Evolutionary conservation across 176 grass and related monocot genomes (phyloP), one percentile per base, ranked within the genome.

Genomic region (Puccinellia tenuiflora): DNA sequence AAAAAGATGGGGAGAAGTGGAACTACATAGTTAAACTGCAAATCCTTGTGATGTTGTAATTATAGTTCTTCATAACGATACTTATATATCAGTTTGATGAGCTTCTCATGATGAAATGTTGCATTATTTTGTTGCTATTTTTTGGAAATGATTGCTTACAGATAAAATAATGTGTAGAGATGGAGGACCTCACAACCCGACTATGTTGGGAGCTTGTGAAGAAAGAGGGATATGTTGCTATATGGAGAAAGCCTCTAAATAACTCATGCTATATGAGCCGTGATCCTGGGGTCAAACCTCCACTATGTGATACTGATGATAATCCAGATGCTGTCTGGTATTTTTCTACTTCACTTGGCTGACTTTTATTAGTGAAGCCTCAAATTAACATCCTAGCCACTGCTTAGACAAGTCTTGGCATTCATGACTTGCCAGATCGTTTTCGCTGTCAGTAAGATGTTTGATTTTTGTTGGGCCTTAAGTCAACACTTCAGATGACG

Each of bases 191-290:
- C 72, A 91, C 96, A 45, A n/a, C 71, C 48, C 61, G 90, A 42
- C 76, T 98, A 47, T 93, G 91, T 86, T 97, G 94, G 94, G 89
- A 93, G 79, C 86, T 97, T 85, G 87, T 97, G 76, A 97, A 93
- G 84, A 97, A 97, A 88, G 94, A 97, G 51, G 94, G 94, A 84
- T 93, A 93, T 73, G 80, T 97, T 90, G 91, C 94, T 81, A 90
- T 97, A 81, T 97, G 94, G 94, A 93, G 75, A 85, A 97, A 97
- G 46, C 91, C 94, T 86, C 45, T 90, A 71, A 91, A 97, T 83
- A 97, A 88, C 47, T 68, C 84, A 31, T 93, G 91, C 80, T 97
- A 93, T 81, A 86, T 88, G 45, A 93, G 76, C 42, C 94, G 89
- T 77, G 76, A 73, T 48, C 71, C 86, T 68, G 77, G 61, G 69